Conservation (phyloP, 306 rosid species). For the Cicer pinnatifidum region DNA sequence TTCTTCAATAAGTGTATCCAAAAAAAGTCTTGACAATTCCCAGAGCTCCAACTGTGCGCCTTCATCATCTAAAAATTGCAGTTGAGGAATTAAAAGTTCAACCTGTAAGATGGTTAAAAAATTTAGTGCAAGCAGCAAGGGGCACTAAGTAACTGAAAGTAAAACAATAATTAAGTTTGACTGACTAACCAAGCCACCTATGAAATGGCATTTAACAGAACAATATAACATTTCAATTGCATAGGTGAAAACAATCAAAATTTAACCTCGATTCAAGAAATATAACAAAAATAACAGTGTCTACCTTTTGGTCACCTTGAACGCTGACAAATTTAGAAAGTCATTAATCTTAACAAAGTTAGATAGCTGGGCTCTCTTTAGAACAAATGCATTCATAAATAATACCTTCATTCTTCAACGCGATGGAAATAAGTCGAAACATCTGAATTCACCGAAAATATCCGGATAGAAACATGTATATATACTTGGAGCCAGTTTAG, state of each 20-base stretch:
- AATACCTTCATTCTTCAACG: conserved; percentile 25
- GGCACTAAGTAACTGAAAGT: conserved; percentile 32
- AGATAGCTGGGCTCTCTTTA: conserved; percentile 15
- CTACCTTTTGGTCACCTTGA: conserved; percentile 5
- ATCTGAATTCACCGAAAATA: background rate
- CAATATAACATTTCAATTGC: conserved; percentile 24
- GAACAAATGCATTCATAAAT: conserved; percentile 13
- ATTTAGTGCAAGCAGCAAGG: conserved; percentile 1
- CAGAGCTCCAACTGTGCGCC: conserved; percentile 97
- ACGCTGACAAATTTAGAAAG: conserved; percentile 21
- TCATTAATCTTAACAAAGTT: conserved; percentile 26
- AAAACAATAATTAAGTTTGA: conserved; percentile 25
- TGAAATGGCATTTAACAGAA: conserved; percentile 3
- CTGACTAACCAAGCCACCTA: conserved; percentile 19
- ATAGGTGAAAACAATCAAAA: conserved; percentile 22
- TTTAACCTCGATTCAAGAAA: background rate
- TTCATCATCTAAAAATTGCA: conserved; percentile 93
- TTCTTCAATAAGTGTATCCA: conserved; percentile 78
- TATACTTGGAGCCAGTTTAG: background rate
- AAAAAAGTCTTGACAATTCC: conserved; percentile 78
- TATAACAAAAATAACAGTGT: background rate
- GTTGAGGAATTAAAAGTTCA: conserved; percentile 95
- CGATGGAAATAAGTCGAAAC: conserved; percentile 7
- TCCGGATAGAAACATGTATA: conserved; percentile 18
- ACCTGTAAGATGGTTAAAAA: conserved; percentile 60